phyloP scores from a whole-genome alignment of 257 asterid species.

The Petunia axillaris region DNA sequence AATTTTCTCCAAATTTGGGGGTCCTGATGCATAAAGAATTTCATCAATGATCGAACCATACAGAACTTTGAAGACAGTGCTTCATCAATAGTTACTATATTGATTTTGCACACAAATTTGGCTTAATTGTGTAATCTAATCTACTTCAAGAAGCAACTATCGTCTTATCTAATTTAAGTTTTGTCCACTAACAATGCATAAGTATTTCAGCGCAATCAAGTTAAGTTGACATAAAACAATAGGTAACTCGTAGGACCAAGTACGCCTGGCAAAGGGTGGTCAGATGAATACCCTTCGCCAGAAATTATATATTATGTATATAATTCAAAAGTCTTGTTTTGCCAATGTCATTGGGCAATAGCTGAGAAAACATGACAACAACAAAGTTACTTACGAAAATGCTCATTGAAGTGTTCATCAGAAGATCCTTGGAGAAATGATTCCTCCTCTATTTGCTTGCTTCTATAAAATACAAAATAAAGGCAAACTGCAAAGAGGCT shows the following conservation, averaged over 20 bases:
- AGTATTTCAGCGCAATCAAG: too few relatives aligned
- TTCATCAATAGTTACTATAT: constrained; percentile 7
- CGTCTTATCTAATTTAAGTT: neutral
- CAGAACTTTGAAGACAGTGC: neutral
- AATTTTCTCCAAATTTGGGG: constrained; percentile 37
- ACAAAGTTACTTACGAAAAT: constrained; percentile 18
- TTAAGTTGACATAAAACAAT: too few relatives aligned
- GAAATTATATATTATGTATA: too few relatives aligned
- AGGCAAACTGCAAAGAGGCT: constrained; percentile 49
- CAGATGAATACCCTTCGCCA: too few relatives aligned
- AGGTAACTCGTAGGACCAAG: too few relatives aligned
- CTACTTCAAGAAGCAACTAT: neutral
- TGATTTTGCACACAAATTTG: neutral
- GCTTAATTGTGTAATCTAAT: neutral
- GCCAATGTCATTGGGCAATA: neutral
- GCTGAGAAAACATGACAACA: neutral
- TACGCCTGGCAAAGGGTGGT: too few relatives aligned
- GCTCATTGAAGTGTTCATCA: constrained; percentile 33
- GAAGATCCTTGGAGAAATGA: constrained; percentile 33
- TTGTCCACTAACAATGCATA: too few relatives aligned
- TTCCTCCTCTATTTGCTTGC: constrained; percentile 39
- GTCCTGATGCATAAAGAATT: constrained; percentile 39
- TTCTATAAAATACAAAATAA: constrained; percentile 48
- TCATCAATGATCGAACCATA: neutral
- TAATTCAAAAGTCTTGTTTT: too few relatives aligned